phyloP scores from a whole-genome alignment of 148 eudicot genomes.

The Salicornia ramosissima region DNA sequence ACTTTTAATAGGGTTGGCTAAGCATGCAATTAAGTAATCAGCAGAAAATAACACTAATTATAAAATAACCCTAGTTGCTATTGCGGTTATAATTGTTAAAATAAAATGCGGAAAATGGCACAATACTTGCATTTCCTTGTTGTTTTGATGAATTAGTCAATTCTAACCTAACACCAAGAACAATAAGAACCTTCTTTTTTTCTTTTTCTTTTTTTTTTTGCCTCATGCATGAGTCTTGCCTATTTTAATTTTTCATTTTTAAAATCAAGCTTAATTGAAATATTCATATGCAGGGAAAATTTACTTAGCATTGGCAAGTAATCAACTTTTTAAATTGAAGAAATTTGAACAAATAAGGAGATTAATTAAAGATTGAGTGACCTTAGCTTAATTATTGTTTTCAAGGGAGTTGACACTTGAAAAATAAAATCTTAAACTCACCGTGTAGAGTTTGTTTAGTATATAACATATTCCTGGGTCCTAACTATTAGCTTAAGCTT shows the following conservation, averaged over 20 bases:
- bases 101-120: not conserved
- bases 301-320: not conserved
- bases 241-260: not conserved
- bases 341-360: not conserved
- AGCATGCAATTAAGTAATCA: not conserved
- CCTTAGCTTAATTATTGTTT: too few relatives aligned
- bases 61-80: slow-evolving; percentile 3
- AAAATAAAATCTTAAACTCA: too few relatives aligned
- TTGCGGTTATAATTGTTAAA: not conserved
- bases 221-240: slow-evolving; percentile 3
- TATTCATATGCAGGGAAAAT: too few relatives aligned
- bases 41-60: slow-evolving; percentile 13
- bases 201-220: not conserved
- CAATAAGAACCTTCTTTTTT: slow-evolving; percentile 7
- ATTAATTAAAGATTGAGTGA: not conserved
- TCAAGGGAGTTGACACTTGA: too few relatives aligned
- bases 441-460: too few relatives aligned
- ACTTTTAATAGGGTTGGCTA: not conserved
- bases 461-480: too few relatives aligned
- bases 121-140: not conserved
- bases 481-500: too few relatives aligned
- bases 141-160: slow-evolving; percentile 13
- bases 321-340: not conserved
- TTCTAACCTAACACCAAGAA: slow-evolving; percentile 10
- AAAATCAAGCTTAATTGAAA: too few relatives aligned